phyloP scores from a whole-genome alignment of 2,329 filamentous ascomycete genomes.

The Nigrospora sphaerica region DNA sequence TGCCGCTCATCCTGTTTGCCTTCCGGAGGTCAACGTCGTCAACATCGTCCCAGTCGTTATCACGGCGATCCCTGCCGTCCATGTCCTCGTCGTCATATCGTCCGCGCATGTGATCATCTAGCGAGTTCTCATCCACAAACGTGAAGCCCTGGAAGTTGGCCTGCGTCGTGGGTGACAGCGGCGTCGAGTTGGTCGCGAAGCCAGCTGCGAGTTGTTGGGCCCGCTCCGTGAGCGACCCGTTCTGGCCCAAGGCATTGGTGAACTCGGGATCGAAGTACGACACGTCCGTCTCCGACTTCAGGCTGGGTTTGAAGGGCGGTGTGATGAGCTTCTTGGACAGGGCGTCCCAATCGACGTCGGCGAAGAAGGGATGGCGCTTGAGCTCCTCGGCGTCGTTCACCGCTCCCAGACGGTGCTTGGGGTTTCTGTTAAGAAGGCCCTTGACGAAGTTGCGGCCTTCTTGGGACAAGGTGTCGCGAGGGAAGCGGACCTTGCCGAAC shows the following conservation, averaged over 20 bases:
- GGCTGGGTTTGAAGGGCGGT: conserved; percentile 94
- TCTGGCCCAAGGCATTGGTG: conserved; percentile 84
- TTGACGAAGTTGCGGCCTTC: conserved; percentile 98
- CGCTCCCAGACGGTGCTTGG: conserved; percentile 87
- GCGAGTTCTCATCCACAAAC: conserved; percentile 94
- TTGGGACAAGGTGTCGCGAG: conserved; percentile 84
- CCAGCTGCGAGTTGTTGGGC: conserved; percentile 81
- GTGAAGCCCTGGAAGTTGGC: conserved; percentile 98
- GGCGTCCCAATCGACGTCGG: conserved; percentile 86
- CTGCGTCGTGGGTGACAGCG: conserved; percentile 89
- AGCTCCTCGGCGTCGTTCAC: conserved; percentile 88
- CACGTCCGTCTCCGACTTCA: conserved; percentile 92
- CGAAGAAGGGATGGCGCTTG: conserved; percentile 91
- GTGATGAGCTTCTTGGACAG: conserved; percentile 86
- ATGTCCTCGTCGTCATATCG: conserved; percentile 50
- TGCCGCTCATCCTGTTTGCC: conserved; percentile 57
- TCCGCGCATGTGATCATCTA: conserved; percentile 74
- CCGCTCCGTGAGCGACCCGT: conserved; percentile 82
- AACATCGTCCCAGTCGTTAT: conserved; percentile 53
- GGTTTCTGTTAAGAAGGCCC: conserved; percentile 92
- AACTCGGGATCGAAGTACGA: conserved; percentile 99
- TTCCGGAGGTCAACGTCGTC: conserved; percentile 45
- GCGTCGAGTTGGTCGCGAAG: conserved; percentile 74
- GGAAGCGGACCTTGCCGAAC: conserved; percentile 96
- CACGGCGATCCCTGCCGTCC: conserved; percentile 42